Percentiles rank a stretch among this genome's conserved stretches.
Conservation (phyloP, 2,329 filamentous ascomycete species). For the Lecanicillium sp. region DNA sequence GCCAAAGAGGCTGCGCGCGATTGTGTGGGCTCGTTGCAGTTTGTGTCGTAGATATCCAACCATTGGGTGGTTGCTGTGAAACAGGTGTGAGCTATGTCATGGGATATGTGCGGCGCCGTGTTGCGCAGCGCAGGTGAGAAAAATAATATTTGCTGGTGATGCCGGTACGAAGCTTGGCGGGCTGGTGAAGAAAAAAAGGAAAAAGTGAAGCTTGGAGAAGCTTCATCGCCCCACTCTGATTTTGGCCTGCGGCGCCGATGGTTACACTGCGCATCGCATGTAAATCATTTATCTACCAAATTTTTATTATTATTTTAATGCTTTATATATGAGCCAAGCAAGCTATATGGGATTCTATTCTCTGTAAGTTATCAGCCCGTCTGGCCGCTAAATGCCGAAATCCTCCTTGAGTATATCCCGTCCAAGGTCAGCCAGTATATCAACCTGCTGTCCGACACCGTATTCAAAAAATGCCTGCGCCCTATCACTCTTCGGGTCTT, state of each 20-base stretch:
- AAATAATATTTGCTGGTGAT: background rate
- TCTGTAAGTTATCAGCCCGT: no score
- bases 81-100: background rate
- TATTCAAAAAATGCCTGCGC: conserved; percentile 43
- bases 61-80: conserved; percentile 8
- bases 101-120: background rate
- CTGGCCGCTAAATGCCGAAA: conserved; percentile 3
- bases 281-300: no score
- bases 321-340: background rate
- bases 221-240: conserved; percentile 5
- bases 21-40: conserved; percentile 17
- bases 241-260: no score
- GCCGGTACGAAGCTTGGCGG: no score
- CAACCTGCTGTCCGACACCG: conserved; percentile 43
- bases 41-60: conserved; percentile 16
- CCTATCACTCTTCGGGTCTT: conserved; percentile 32
- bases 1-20: conserved; percentile 16
- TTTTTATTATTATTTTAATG: no score
- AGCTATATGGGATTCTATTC: no score
- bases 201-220: conserved; percentile 1
- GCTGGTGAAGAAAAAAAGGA: background rate
- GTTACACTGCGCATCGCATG: no score
- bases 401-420: conserved; percentile 18
- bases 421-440: conserved; percentile 41
- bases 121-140: background rate